phyloP scores from a whole-genome alignment of 169 alveolate genomes.

The Plasmodium sp. region DNA sequence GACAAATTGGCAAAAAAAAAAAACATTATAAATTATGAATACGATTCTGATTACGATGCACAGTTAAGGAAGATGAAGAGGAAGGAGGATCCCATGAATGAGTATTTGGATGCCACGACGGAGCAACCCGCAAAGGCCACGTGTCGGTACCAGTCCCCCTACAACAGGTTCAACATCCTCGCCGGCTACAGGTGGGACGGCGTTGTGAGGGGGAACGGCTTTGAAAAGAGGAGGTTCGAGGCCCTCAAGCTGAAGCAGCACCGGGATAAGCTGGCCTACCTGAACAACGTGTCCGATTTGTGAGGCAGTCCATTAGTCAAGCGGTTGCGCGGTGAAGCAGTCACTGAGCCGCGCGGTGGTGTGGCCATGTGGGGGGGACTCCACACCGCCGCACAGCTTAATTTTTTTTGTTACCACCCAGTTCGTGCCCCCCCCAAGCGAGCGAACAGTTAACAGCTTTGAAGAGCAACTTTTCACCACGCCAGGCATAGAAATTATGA shows the following conservation, averaged over 20 bases:
- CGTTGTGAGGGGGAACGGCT: conserved; percentile 94
- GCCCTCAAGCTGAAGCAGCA: conserved; percentile 52
- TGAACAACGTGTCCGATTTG: conserved; percentile 23
- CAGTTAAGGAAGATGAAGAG: conserved; percentile 46
- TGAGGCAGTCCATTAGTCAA: background rate
- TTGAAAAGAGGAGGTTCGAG: conserved; percentile 88
- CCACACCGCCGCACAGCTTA: background rate
- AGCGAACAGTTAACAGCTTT: background rate
- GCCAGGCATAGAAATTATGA: background rate
- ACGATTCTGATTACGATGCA: conserved; percentile 59
- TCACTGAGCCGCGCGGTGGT: background rate
- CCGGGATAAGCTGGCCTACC: conserved; percentile 10
- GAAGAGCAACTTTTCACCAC: background rate
- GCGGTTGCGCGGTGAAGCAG: background rate
- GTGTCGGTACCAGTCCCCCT: conserved; percentile 89
- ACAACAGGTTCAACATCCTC: conserved; percentile 92
- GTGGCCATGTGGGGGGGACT: background rate
- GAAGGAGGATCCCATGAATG: conserved; percentile 74
- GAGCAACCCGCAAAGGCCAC: conserved; percentile 78
- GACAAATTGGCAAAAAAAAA: conserved; percentile 32
- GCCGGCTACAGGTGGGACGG: conserved; percentile 98
- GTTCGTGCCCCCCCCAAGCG: background rate
- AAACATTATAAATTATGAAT: conserved; percentile 62
- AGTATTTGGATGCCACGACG: background rate
- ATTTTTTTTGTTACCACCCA: background rate